Evolutionary conservation across 164 flowering plant species (phyloP).

Genomic region (Piper longum): DNA sequence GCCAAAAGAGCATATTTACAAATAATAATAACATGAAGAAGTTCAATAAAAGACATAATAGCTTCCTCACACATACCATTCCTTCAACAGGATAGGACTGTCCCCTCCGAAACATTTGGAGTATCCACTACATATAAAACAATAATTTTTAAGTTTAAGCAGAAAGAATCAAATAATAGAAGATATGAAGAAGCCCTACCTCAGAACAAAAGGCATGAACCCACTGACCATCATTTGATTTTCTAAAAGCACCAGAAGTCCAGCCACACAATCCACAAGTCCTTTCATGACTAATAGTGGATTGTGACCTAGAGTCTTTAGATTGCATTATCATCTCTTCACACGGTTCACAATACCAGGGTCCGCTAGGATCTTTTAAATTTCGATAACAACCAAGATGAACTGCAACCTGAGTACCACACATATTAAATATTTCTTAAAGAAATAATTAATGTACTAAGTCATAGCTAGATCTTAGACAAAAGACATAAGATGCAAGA

Average conservation of each 20-base stretch:
- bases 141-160: not conserved
- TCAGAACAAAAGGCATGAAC: constrained; percentile 97
- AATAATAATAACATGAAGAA: no score
- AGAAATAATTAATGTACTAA: not conserved
- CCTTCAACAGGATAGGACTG: constrained; percentile 71
- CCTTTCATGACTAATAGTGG: constrained; percentile 37
- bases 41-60: not conserved
- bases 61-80: constrained; percentile 44
- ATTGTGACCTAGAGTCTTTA: constrained; percentile 26
- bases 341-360: constrained; percentile 91
- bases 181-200: constrained; percentile 22
- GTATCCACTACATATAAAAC: not conserved
- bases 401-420: constrained; percentile 58
- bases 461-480: not conserved
- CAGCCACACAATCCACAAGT: constrained; percentile 74
- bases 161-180: not conserved
- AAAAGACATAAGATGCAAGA: not conserved
- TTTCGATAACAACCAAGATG: constrained; percentile 77
- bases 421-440: not conserved
- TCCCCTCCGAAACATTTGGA: constrained; percentile 64
- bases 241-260: constrained; percentile 79
- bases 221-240: constrained; percentile 74
- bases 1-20: no score
- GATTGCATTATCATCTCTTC: constrained; percentile 37
- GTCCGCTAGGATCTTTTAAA: constrained; percentile 56